Percentiles rank a stretch among this genome's conserved stretches.
phyloP scores from a whole-genome alignment of 192 early-diverging fungal species.

The Spinellus fusiger region DNA sequence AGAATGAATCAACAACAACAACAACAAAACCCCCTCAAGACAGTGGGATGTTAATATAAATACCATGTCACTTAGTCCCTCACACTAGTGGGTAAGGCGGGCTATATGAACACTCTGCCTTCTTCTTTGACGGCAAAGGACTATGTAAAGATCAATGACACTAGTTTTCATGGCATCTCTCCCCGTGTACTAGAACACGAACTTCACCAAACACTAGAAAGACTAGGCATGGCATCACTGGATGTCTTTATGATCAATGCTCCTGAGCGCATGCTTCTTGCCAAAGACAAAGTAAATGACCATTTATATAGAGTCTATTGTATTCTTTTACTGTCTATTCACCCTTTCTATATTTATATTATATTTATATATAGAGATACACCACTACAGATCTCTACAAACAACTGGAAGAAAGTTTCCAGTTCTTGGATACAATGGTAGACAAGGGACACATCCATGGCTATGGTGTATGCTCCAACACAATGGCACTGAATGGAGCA shows the following conservation, averaged over 20 bases:
- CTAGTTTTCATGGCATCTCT: slow-evolving; percentile 56
- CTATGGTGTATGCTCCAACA: slow-evolving; percentile 69
- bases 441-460: slow-evolving; percentile 42
- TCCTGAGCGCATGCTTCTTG: slow-evolving; percentile 68
- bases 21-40: slow-evolving; percentile 9
- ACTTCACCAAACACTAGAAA: slow-evolving; percentile 45
- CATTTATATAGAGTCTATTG: background rate
- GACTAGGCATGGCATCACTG: slow-evolving; percentile 48
- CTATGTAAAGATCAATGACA: slow-evolving; percentile 40
- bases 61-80: slow-evolving; percentile 22
- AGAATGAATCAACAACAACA: background rate
- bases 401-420: slow-evolving; percentile 48
- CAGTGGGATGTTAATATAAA: background rate
- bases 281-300: slow-evolving; percentile 24
- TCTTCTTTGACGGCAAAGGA: slow-evolving; percentile 8
- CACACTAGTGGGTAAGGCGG: slow-evolving; percentile 45
- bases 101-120: slow-evolving; percentile 34
- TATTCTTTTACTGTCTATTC: background rate
- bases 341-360: background rate
- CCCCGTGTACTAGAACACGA: slow-evolving; percentile 53
- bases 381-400: slow-evolving; percentile 43
- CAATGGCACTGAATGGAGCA: slow-evolving; percentile 45
- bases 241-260: slow-evolving; percentile 75
- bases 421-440: slow-evolving; percentile 62
- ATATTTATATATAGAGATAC: slow-evolving; percentile 6